A percentile compares a stretch with the other conserved stretches of the same genome.
Conservation (phyloP, 2,329 filamentous ascomycete species). For the Didymella segeticola region DNA sequence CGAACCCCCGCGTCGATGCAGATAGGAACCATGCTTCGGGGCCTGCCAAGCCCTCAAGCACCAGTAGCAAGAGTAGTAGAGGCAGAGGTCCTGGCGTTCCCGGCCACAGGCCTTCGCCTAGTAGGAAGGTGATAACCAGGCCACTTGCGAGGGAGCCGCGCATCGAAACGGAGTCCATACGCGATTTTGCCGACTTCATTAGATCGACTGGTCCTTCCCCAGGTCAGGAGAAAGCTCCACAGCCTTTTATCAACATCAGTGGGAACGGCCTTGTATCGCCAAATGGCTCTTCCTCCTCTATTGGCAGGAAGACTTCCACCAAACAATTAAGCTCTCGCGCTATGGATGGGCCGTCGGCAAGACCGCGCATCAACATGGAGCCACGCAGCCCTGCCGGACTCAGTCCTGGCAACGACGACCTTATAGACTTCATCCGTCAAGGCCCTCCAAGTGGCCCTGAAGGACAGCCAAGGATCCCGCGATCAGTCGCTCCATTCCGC, state of each 20-base stretch:
- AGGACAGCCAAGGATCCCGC: slow-evolving; percentile 75
- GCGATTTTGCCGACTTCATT: slow-evolving; percentile 89
- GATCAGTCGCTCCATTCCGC: slow-evolving; percentile 83
- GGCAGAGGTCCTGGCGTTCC: slow-evolving; percentile 28
- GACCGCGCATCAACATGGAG: slow-evolving; percentile 45
- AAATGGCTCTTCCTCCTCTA: slow-evolving; percentile 33
- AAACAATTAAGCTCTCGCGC: slow-evolving; percentile 24
- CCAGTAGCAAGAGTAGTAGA: slow-evolving; percentile 17
- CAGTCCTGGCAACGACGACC: slow-evolving; percentile 74
- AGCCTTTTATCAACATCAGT: slow-evolving; percentile 43
- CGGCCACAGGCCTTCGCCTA: slow-evolving; percentile 32
- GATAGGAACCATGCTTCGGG: slow-evolving; percentile 36
- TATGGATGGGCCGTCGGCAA: slow-evolving; percentile 34
- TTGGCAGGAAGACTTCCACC: slow-evolving; percentile 39
- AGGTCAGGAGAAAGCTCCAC: slow-evolving; percentile 39
- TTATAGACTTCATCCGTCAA: slow-evolving; percentile 94
- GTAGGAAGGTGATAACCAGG: slow-evolving; percentile 35
- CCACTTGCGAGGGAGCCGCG: slow-evolving; percentile 73
- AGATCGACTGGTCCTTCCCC: slow-evolving; percentile 74
- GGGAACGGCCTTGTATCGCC: slow-evolving; percentile 24
- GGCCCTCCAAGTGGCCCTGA: slow-evolving; percentile 71
- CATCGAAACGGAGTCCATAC: slow-evolving; percentile 71
- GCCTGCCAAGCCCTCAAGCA: slow-evolving; percentile 28
- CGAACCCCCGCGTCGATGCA: slow-evolving; percentile 42
- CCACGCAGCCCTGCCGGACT: slow-evolving; percentile 73